Evolutionary conservation across 345 rosid species (phyloP).

Genomic region (Rhodomyrtus tomentosa): DNA sequence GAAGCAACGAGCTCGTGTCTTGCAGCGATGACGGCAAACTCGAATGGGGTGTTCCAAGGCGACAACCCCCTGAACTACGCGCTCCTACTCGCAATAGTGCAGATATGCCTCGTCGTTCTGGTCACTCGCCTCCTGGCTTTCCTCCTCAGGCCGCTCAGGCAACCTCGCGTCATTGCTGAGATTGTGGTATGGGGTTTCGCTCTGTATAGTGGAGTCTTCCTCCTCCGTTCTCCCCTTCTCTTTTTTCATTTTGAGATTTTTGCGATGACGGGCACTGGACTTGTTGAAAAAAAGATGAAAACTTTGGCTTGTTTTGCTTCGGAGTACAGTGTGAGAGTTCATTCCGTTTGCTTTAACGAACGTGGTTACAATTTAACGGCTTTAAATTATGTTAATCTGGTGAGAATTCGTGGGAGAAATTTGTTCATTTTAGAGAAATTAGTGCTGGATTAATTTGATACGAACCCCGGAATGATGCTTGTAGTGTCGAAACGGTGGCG

Average conservation of each 20-base stretch:
- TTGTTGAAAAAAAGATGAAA: background rate
- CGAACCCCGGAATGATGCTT: background rate
- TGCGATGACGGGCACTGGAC: background rate
- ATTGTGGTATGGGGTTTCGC: conserved; percentile 45
- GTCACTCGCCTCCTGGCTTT: conserved; percentile 76
- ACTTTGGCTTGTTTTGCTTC: background rate
- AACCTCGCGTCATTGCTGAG: conserved; percentile 97
- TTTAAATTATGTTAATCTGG: background rate
- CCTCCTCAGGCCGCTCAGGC: conserved; percentile 62
- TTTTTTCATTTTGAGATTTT: background rate
- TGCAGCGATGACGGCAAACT: conserved; percentile 65
- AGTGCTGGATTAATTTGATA: background rate
- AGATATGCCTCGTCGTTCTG: conserved; percentile 64
- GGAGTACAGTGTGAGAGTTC: background rate
- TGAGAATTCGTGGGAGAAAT: background rate
- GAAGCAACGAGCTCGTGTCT: conserved; percentile 31
- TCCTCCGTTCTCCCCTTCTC: background rate
- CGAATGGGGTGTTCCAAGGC: conserved; percentile 79
- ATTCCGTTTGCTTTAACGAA: background rate
- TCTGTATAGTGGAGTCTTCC: background rate
- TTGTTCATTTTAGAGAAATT: background rate
- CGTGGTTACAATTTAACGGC: background rate
- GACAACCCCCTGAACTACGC: conserved; percentile 66
- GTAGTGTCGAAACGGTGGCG: background rate
- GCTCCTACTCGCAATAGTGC: conserved; percentile 76